Evolutionary conservation across 2,329 filamentous ascomycete genomes (phyloP).

Genomic region (Fusarium penzigii): DNA sequence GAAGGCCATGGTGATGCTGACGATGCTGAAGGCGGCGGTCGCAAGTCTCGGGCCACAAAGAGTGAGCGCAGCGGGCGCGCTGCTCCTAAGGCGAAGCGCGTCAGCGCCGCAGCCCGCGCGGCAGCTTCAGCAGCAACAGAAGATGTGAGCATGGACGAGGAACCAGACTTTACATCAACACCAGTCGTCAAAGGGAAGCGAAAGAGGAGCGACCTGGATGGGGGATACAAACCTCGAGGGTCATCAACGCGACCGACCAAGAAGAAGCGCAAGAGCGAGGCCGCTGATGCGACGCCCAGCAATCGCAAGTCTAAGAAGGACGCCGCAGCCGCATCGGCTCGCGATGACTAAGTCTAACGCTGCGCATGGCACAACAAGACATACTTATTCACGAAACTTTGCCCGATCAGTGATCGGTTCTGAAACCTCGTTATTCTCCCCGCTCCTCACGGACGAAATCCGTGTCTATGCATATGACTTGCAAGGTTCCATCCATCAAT

Average conservation of each 20-base stretch:
- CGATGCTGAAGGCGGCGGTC: constrained; percentile 34
- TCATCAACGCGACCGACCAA: constrained; percentile 55
- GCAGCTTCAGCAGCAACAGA: constrained; percentile 18
- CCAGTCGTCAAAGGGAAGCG: constrained; percentile 43
- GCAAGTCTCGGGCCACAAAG: constrained; percentile 38
- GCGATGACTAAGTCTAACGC: constrained; percentile 35
- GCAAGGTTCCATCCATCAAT: constrained; percentile 10
- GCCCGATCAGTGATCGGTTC: neutral
- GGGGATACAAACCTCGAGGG: constrained; percentile 60
- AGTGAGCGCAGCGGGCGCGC: constrained; percentile 41
- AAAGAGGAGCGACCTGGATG: constrained; percentile 63
- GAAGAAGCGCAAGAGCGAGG: constrained; percentile 61
- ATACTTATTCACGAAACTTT: too few species aligned
- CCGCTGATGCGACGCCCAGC: constrained; percentile 36
- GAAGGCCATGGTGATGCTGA: constrained; percentile 41
- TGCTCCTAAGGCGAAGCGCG: constrained; percentile 40
- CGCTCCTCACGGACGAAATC: constrained; percentile 14
- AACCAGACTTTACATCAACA: constrained; percentile 35
- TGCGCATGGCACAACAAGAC: neutral
- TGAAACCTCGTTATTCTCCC: constrained; percentile 13
- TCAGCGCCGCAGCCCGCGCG: constrained; percentile 24
- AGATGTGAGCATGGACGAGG: constrained; percentile 44
- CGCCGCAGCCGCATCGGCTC: constrained; percentile 20
- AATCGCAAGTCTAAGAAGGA: constrained; percentile 40
- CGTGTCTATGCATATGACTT: constrained; percentile 10